Conservation (phyloP, 441 rosid genomes). For the Populus hybrid region DNA sequence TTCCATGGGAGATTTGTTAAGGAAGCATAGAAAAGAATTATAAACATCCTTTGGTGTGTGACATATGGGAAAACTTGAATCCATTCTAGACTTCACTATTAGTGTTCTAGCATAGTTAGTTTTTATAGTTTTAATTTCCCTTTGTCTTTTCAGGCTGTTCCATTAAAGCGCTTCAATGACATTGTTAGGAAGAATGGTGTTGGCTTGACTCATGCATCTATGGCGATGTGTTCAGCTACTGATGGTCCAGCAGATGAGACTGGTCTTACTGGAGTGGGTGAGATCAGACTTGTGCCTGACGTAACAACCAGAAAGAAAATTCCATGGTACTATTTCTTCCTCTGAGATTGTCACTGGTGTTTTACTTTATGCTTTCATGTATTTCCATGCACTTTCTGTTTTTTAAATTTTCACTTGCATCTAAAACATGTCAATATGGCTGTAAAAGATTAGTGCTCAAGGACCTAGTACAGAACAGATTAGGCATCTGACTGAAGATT, state of each 20-base stretch:
- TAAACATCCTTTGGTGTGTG: neutral
- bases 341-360: neutral
- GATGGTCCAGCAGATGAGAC: constrained; percentile 81
- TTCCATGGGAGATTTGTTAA: neutral
- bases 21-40: neutral
- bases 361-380: neutral
- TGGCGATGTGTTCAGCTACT: constrained; percentile 72
- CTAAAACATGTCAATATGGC: neutral
- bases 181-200: constrained; percentile 66
- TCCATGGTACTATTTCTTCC: constrained; percentile 60
- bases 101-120: neutral
- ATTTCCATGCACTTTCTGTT: neutral
- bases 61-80: constrained; percentile 6
- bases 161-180: constrained; percentile 58
- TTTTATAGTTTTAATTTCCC: neutral
- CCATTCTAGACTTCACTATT: neutral
- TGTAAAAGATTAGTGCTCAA: neutral
- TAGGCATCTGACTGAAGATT: neutral
- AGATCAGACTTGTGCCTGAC: constrained; percentile 88
- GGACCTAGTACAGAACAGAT: neutral
- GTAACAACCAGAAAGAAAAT: constrained; percentile 57
- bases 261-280: constrained; percentile 72
- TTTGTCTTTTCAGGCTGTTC: constrained; percentile 63
- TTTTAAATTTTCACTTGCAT: neutral
- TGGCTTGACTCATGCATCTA: constrained; percentile 75